Percentiles rank a stretch among this genome's conserved stretches.
Evolutionary conservation across 2,329 filamentous ascomycete genomes (phyloP).

Genomic region (Xylariaceae sp.): DNA sequence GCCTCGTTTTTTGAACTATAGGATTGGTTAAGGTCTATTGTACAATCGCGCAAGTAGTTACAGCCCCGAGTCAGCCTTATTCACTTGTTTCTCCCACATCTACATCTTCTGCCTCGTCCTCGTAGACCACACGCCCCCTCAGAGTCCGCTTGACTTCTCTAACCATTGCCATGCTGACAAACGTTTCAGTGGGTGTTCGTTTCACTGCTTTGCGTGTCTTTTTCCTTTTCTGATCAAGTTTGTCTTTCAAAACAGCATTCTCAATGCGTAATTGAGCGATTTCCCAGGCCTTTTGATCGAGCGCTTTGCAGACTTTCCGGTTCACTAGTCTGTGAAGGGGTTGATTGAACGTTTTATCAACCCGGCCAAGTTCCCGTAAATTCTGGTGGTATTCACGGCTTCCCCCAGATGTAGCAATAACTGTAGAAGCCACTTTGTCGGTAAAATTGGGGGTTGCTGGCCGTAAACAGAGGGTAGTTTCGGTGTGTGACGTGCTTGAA

Average conservation of each 20-base stretch:
- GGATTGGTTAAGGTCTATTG: too few relatives aligned
- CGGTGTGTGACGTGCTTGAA: background rate
- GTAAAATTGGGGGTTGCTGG: background rate
- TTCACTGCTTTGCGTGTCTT: background rate
- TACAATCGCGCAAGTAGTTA: too few relatives aligned
- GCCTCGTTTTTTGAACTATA: too few relatives aligned
- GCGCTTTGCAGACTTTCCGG: background rate
- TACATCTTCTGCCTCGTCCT: background rate
- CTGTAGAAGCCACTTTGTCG: background rate
- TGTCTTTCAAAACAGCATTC: background rate
- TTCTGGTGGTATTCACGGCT: background rate
- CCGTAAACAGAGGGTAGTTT: background rate
- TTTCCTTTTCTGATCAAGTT: background rate
- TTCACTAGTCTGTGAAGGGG: background rate
- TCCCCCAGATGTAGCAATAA: background rate
- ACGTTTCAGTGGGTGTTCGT: too few relatives aligned
- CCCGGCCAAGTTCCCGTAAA: background rate
- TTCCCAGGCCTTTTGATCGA: background rate
- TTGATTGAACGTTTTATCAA: background rate
- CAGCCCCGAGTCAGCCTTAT: too few relatives aligned
- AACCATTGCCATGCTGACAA: background rate
- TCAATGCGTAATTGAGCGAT: background rate
- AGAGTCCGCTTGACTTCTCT: background rate
- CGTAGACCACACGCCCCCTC: background rate
- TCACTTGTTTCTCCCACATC: too few relatives aligned